phyloP scores from a whole-genome alignment of 768 basidiomycete species.

The Hortiboletus campestris region DNA sequence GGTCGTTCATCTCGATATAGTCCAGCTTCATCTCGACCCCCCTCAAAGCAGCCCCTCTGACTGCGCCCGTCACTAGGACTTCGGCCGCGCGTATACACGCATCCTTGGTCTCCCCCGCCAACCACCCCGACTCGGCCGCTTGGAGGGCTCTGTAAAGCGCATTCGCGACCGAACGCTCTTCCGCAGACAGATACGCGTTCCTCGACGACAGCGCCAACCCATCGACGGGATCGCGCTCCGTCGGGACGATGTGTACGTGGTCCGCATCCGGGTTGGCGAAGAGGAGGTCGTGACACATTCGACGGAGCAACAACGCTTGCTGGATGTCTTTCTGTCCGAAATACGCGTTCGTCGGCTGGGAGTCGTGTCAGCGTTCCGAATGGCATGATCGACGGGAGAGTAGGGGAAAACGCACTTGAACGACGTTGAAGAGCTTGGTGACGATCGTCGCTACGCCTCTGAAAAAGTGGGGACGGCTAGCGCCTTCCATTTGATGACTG shows the following conservation, averaged over 20 bases:
- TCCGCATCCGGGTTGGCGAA: slow-evolving; percentile 70
- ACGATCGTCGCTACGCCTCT: slow-evolving; percentile 94
- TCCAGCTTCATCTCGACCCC: slow-evolving; percentile 65
- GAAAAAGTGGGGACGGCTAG: slow-evolving; percentile 86
- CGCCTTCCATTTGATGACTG: slow-evolving; percentile 91
- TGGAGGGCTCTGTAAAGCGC: slow-evolving; percentile 68
- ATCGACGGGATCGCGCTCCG: slow-evolving; percentile 61
- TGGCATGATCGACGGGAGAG: neutral
- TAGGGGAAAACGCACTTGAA: slow-evolving; percentile 55
- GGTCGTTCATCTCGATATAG: slow-evolving; percentile 88
- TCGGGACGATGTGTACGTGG: slow-evolving; percentile 85
- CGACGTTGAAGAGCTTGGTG: slow-evolving; percentile 90
- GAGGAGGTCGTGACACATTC: slow-evolving; percentile 76
- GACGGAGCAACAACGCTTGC: slow-evolving; percentile 83
- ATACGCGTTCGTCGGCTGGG: slow-evolving; percentile 81
- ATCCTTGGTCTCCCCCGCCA: slow-evolving; percentile 45
- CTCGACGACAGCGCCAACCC: slow-evolving; percentile 88
- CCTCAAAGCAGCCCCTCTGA: slow-evolving; percentile 30
- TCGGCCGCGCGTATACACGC: slow-evolving; percentile 47
- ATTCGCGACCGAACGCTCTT: slow-evolving; percentile 62
- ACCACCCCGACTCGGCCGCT: slow-evolving; percentile 57
- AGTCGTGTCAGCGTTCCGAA: neutral
- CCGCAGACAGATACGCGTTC: slow-evolving; percentile 72
- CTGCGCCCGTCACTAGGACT: slow-evolving; percentile 37
- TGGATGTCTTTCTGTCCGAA: slow-evolving; percentile 99